A percentile compares a stretch with the other conserved stretches of the same genome.
Evolutionary conservation across 169 alveolate species (phyloP).

Genomic region (Perkinsus olseni): DNA sequence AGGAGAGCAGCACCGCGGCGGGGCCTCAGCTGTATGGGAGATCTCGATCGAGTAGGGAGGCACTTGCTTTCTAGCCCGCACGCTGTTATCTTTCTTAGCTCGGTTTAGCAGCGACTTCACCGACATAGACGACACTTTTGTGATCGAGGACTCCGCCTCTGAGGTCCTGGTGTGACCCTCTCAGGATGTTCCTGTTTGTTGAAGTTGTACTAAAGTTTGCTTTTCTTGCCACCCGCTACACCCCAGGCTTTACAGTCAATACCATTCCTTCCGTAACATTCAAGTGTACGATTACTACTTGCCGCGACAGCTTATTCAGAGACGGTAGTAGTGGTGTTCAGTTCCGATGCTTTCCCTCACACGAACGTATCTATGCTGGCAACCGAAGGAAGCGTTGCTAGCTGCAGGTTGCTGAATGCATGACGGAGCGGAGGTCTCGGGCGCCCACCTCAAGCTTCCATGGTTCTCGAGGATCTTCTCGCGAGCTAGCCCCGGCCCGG

Average conservation of each 20-base stretch:
- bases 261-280: too few species aligned
- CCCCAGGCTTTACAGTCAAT: too few species aligned
- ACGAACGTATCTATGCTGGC: too few species aligned
- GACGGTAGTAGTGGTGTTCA: too few species aligned
- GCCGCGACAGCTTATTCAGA: too few species aligned
- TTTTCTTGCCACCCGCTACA: neutral
- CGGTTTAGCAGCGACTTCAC: neutral
- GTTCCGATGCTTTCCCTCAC: too few species aligned
- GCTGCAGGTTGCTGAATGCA: too few species aligned
- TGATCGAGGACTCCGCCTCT: neutral
- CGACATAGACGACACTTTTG: neutral
- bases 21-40: neutral
- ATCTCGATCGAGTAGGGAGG: neutral
- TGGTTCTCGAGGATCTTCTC: neutral
- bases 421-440: too few species aligned
- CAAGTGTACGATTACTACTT: too few species aligned
- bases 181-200: neutral
- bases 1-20: neutral
- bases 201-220: neutral
- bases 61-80: too few species aligned
- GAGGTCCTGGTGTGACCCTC: neutral
- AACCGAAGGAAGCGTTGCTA: too few species aligned
- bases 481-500: neutral
- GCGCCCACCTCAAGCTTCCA: neutral
- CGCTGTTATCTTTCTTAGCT: neutral